A percentile compares a stretch with the other conserved stretches of the same genome.
phyloP scores from a whole-genome alignment of 306 rosid genomes.

The Vigna nakashimae region DNA sequence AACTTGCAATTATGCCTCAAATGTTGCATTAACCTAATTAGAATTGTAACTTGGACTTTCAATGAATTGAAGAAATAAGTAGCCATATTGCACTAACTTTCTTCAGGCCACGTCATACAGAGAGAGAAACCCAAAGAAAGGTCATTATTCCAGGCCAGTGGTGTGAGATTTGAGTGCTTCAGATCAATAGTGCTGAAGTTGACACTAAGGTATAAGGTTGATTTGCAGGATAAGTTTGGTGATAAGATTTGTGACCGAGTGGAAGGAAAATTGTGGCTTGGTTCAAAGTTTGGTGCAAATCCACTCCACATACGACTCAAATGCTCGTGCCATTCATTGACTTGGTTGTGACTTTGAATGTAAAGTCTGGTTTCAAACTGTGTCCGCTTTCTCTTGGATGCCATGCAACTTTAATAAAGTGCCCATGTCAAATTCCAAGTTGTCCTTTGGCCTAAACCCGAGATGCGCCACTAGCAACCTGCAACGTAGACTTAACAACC shows the following conservation, averaged over 20 bases:
- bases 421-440: not conserved
- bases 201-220: not conserved
- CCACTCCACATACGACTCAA: not conserved
- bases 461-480: not conserved
- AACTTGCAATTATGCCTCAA: not conserved
- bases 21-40: not conserved
- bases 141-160: not conserved
- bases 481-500: not conserved
- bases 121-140: not conserved
- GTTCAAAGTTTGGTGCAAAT: not conserved
- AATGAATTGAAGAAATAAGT: not conserved
- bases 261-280: slow-evolving; percentile 4
- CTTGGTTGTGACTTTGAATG: not conserved
- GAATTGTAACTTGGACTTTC: not conserved
- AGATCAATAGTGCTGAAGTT: not conserved
- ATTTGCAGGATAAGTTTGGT: not conserved
- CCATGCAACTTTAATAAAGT: not conserved
- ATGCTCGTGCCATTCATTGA: not conserved
- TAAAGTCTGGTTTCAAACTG: not conserved
- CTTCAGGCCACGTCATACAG: not conserved
- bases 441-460: not conserved
- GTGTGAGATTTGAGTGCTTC: not conserved
- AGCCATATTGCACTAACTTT: not conserved
- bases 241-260: not conserved
- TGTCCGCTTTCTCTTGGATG: not conserved